Percentiles rank a stretch among this genome's conserved stretches.
Conservation (phyloP, 208 protist genomes). For the Crithidia mellificae region DNA sequence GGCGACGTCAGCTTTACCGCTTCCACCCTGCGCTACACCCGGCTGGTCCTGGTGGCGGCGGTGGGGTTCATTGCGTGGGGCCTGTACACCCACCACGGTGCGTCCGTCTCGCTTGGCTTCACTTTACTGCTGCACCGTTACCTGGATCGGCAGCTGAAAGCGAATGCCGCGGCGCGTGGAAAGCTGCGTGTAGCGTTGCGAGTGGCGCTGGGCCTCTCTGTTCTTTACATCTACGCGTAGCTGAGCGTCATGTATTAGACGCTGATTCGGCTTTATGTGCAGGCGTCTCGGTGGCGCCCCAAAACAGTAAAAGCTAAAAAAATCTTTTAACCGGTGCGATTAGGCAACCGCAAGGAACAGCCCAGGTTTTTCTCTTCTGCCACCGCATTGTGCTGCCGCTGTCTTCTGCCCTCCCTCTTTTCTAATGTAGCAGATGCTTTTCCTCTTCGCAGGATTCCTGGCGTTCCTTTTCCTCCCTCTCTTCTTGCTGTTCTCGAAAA, state of each 20-base stretch:
- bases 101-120: constrained; percentile 34
- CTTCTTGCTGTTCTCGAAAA: too few relatives aligned
- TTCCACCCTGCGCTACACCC: constrained; percentile 10
- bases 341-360: too few relatives aligned
- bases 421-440: not conserved
- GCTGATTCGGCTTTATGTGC: too few relatives aligned
- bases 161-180: constrained; percentile 36
- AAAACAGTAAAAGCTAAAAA: too few relatives aligned
- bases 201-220: constrained; percentile 30
- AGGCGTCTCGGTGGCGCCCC: too few relatives aligned
- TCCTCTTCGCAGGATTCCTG: too few relatives aligned
- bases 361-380: too few relatives aligned
- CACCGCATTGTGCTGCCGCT: too few relatives aligned
- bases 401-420: not conserved
- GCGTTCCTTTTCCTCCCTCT: too few relatives aligned
- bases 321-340: too few relatives aligned
- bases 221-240: constrained; percentile 39
- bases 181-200: constrained; percentile 40
- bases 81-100: constrained; percentile 27
- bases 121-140: constrained; percentile 53
- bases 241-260: too few relatives aligned
- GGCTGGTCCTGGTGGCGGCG: constrained; percentile 7
- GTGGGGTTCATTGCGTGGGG: constrained; percentile 29
- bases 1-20: not conserved
- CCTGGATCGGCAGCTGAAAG: constrained; percentile 35